Evolutionary conservation across 192 early-diverging fungal genomes (phyloP).

Genomic region (Coemansia sp.): DNA sequence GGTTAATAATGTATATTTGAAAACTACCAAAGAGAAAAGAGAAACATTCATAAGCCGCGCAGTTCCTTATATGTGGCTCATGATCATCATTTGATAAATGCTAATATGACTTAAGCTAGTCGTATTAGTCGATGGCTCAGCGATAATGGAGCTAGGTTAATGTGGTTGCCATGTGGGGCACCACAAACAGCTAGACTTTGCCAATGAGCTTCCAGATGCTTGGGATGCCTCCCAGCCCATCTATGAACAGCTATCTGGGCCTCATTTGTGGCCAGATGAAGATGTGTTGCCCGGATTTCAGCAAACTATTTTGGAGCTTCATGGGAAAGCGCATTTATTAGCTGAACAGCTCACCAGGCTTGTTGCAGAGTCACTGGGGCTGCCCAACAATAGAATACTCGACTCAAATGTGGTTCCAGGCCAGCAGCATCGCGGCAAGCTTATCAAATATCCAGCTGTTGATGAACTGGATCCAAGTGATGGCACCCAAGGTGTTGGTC

Average conservation of each 20-base stretch:
- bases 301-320: slow-evolving; percentile 35
- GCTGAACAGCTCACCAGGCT: slow-evolving; percentile 52
- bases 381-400: slow-evolving; percentile 36
- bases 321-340: slow-evolving; percentile 41
- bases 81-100: no score
- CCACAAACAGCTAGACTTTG: slow-evolving; percentile 64
- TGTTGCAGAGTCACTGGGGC: slow-evolving; percentile 53
- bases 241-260: slow-evolving; percentile 57
- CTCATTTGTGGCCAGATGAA: slow-evolving; percentile 62
- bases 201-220: slow-evolving; percentile 40
- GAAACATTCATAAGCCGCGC: no score
- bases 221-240: slow-evolving; percentile 31
- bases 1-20: no score
- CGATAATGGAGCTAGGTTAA: no score
- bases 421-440: slow-evolving; percentile 25
- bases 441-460: slow-evolving; percentile 33
- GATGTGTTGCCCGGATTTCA: slow-evolving; percentile 50
- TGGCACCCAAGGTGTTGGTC: slow-evolving; percentile 53
- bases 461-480: slow-evolving; percentile 19
- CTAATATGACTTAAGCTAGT: no score
- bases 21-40: no score
- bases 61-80: no score
- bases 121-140: no score
- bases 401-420: slow-evolving; percentile 12
- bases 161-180: no score